Evolutionary conservation across 1,284 basidiomycete species (phyloP), one percentile per base, ranked within the genome.

Genomic region (Stygiomarasmius scandens): DNA sequence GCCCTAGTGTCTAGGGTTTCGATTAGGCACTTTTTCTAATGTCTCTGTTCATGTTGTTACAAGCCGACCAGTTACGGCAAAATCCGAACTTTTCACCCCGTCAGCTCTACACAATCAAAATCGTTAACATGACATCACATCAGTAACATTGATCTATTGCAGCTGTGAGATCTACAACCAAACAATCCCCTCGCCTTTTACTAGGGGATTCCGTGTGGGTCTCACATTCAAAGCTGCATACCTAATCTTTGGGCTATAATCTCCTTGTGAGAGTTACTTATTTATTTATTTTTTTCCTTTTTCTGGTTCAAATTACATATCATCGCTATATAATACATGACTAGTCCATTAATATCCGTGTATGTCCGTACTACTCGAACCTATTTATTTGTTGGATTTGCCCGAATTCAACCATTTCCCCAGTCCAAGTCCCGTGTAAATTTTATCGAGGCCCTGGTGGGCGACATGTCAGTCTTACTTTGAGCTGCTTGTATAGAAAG

Each of bases 371-470:
- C 12, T n/a, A n/a, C n/a, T n/a, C n/a, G n/a, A 41, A 19, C 16
- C 16, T 4, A 16, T 19, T 41, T 41, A 41, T 16, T 41, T 41
- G 8, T 41, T 41, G 38, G 8, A 6, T 41, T 12, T 12, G 29
- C 29, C n/a, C n/a, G 32, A 34, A 14, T 56, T 57, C 54, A 70
- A 32, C 67, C 64, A 67, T 50, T 67, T 69, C 2, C 56, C 69
- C 5, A 72, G 60, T 12, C 68, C 69, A 22, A 72, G 62, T 3
- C 70, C 65, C 24, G 60, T 64, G 52, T 70, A 69, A 22, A 72
- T 68, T 53, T 70, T 68, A 58, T 70, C 70, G 34, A 71, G 62
- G 12, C 70, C 71, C 56, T 66, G 36, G n/a, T n/a, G n/a, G n/a
- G n/a, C n/a, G n/a, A n/a, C n/a, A n/a, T n/a, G n/a, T n/a, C n/a